These are phyloP conservation scores for Exsudoporus floridanus DNA, from an alignment of 1,284 basidiomycete species.

Conservation along the genomic window DNA sequence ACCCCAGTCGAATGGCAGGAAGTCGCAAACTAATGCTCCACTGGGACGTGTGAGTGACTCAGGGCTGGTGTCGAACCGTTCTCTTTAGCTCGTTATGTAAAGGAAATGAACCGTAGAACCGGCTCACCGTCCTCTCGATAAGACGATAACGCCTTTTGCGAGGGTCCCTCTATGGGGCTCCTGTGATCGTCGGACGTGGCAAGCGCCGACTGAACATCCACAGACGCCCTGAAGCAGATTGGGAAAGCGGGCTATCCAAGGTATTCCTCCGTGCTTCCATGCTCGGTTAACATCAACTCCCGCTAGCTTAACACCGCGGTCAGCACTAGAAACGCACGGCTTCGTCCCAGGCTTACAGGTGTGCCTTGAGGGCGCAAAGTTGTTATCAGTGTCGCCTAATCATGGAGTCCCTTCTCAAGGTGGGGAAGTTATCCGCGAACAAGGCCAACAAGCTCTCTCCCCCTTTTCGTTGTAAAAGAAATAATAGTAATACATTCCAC, in stretches of 20 bases:
- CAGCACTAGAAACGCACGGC: background rate
- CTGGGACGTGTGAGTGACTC: no score
- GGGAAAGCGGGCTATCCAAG: background rate
- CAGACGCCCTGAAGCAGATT: background rate
- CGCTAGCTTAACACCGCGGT: background rate
- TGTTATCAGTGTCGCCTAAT: background rate
- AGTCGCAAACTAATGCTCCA: no score
- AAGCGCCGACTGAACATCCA: background rate
- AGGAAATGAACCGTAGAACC: no score
- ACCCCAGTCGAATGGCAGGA: no score
- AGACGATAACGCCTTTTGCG: background rate
- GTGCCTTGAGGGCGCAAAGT: background rate
- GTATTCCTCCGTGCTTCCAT: conserved; percentile 4
- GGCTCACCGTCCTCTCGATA: no score
- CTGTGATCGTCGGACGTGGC: background rate
- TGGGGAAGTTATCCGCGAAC: background rate
- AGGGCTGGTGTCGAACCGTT: no score
- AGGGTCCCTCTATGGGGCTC: background rate
- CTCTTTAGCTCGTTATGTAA: no score
- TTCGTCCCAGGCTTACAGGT: background rate
- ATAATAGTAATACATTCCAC: background rate
- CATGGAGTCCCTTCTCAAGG: background rate
- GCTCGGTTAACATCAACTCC: background rate
- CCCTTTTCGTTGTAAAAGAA: background rate
- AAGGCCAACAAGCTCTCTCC: no score